These are phyloP conservation scores for Biscogniauxia sp. DNA, from an alignment of 2,329 filamentous ascomycete genomes.

Conservation along the genomic window DNA sequence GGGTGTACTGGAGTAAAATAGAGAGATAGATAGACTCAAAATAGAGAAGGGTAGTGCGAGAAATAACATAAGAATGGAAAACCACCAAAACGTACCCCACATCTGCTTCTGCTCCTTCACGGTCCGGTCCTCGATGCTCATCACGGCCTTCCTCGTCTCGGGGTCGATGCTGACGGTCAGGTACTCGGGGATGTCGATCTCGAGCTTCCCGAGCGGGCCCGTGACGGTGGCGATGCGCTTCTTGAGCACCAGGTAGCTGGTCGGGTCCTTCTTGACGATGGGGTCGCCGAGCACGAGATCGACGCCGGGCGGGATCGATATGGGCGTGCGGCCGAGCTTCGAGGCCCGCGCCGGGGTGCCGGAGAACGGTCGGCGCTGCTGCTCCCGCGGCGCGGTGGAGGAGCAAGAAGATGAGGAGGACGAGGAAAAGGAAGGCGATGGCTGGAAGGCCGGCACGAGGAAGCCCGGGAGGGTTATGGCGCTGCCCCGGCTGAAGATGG, in stretches of 20 bases:
- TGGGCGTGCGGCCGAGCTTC: slow-evolving; percentile 79
- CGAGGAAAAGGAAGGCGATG: slow-evolving; percentile 14
- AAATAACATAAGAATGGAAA: no score
- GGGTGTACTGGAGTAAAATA: slow-evolving; percentile 1
- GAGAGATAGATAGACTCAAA: no score
- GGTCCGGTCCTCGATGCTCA: slow-evolving; percentile 68
- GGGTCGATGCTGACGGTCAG: slow-evolving; percentile 69
- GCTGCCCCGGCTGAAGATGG: slow-evolving; percentile 41
- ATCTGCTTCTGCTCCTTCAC: slow-evolving; percentile 81
- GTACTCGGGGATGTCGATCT: slow-evolving; percentile 76
- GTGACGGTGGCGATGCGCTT: slow-evolving; percentile 71
- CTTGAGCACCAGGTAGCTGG: slow-evolving; percentile 59
- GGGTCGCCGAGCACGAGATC: slow-evolving; percentile 69
- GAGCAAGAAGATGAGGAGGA: no score
- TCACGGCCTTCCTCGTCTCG: slow-evolving; percentile 58
- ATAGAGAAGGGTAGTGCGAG: no score
- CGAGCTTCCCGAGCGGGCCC: slow-evolving; percentile 78
- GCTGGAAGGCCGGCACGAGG: slow-evolving; percentile 69
- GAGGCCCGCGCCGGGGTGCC: slow-evolving; percentile 65
- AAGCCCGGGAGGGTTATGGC: slow-evolving; percentile 64
- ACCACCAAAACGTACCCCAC: slow-evolving; percentile 68
- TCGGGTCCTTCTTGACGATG: slow-evolving; percentile 49
- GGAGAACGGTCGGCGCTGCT: slow-evolving; percentile 62
- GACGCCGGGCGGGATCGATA: slow-evolving; percentile 82
- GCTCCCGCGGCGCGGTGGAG: no score